phyloP scores from a whole-genome alignment of 345 rosid genomes.

The Camelina neglecta region DNA sequence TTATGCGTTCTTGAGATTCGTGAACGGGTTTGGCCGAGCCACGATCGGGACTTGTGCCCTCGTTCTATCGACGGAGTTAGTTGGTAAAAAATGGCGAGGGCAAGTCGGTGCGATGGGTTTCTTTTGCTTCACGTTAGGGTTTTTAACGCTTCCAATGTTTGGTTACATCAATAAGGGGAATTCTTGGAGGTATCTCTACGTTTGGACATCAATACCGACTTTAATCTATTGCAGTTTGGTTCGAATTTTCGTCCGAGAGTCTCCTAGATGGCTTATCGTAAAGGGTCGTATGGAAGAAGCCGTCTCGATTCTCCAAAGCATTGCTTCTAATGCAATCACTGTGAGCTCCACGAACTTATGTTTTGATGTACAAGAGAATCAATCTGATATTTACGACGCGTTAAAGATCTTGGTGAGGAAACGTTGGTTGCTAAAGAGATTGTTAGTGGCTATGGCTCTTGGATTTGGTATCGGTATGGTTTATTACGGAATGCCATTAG shows the following conservation, averaged over 20 bases:
- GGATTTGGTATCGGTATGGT: constrained; percentile 69
- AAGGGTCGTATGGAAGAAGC: constrained; percentile 63
- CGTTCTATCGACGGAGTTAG: constrained; percentile 56
- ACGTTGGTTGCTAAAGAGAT: constrained; percentile 55
- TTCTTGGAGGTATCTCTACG: constrained; percentile 56
- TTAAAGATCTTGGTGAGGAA: constrained; percentile 52
- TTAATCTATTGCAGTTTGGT: constrained; percentile 39
- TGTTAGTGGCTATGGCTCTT: constrained; percentile 42
- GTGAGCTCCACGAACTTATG: constrained; percentile 45
- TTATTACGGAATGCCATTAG: constrained; percentile 74
- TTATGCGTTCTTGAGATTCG: constrained; percentile 51
- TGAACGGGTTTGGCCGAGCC: constrained; percentile 55
- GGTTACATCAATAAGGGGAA: constrained; percentile 50
- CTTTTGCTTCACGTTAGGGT: constrained; percentile 56
- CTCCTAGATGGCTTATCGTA: constrained; percentile 62
- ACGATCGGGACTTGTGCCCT: constrained; percentile 54
- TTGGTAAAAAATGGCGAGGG: constrained; percentile 57
- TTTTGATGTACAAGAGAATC: constrained; percentile 43
- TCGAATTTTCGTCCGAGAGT: constrained; percentile 48
- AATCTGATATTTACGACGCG: constrained; percentile 51
- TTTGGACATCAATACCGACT: constrained; percentile 55
- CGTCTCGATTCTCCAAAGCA: constrained; percentile 47
- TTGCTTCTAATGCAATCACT: constrained; percentile 42
- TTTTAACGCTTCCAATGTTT: constrained; percentile 51
- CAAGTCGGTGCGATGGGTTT: constrained; percentile 51